Conservation (phyloP, 2,329 filamentous ascomycete species). For the Aspergillus sojae region DNA sequence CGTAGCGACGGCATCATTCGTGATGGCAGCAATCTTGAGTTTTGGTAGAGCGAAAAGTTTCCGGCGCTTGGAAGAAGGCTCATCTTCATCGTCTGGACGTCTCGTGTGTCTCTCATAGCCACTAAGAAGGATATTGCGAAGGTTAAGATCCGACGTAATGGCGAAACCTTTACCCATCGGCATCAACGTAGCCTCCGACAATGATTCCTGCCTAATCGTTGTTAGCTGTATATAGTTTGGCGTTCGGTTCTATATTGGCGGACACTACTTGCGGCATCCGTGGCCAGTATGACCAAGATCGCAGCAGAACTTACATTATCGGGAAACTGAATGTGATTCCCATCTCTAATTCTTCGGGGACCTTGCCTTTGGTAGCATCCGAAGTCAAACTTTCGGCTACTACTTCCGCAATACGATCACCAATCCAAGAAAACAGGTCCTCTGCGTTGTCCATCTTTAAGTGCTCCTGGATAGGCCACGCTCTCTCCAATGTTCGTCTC, state of each 20-base stretch:
- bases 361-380: slow-evolving; percentile 40
- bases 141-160: slow-evolving; percentile 57
- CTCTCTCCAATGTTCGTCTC: slow-evolving; percentile 51
- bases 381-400: slow-evolving; percentile 57
- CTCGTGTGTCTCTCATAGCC: slow-evolving; percentile 58
- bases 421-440: slow-evolving; percentile 80
- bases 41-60: slow-evolving; percentile 59
- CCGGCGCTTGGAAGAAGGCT: slow-evolving; percentile 48
- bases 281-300: not conserved
- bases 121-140: slow-evolving; percentile 56
- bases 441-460: slow-evolving; percentile 69
- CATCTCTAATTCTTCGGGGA: slow-evolving; percentile 51
- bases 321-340: slow-evolving; percentile 55
- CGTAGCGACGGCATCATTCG: slow-evolving; percentile 80
- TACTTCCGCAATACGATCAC: slow-evolving; percentile 73
- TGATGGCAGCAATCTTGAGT: slow-evolving; percentile 73
- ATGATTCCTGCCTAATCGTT: slow-evolving; percentile 50
- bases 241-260: not conserved
- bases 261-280: not conserved
- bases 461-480: slow-evolving; percentile 59
- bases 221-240: slow-evolving; percentile 16
- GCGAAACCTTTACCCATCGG: slow-evolving; percentile 63
- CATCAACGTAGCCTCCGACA: slow-evolving; percentile 58
- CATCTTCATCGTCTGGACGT: slow-evolving; percentile 38
- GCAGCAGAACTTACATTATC: slow-evolving; percentile 45